These are phyloP conservation scores for Musa troglodytarum DNA, from an alignment of 176 grass and related monocot species.

Conservation along the genomic window DNA sequence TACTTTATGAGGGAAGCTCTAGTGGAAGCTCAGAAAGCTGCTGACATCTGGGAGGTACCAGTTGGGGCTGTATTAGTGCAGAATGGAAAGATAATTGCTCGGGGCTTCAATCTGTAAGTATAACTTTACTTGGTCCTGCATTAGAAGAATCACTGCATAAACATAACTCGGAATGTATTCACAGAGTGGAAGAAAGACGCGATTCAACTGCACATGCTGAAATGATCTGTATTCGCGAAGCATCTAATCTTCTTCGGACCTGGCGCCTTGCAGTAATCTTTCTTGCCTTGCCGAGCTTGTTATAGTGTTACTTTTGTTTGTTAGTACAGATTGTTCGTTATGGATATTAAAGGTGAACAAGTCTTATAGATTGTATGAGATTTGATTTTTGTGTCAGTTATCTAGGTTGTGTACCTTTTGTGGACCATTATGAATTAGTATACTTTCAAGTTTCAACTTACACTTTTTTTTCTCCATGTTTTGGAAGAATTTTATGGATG, in stretches of 20 bases:
- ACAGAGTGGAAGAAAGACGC: constrained; percentile 87
- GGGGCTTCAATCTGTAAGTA: constrained; percentile 91
- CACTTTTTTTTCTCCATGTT: too few species aligned
- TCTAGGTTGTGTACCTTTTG: too few species aligned
- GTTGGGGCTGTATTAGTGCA: constrained; percentile 90
- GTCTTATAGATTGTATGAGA: too few species aligned
- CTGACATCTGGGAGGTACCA: constrained; percentile 92
- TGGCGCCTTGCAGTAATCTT: constrained; percentile 73
- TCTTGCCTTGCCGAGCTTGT: not conserved
- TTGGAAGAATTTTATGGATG: too few species aligned
- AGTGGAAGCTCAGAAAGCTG: constrained; percentile 82
- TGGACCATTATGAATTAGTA: too few species aligned
- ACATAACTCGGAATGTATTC: constrained; percentile 27
- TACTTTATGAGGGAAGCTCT: constrained; percentile 97
- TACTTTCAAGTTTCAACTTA: too few species aligned
- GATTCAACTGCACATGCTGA: constrained; percentile 99
- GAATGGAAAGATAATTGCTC: constrained; percentile 86
- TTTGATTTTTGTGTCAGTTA: too few species aligned
- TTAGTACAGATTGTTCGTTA: not conserved
- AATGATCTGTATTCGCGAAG: constrained; percentile 97
- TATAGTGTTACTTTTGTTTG: not conserved
- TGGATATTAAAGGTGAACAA: too few species aligned
- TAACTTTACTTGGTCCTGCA: not conserved
- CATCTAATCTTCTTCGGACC: constrained; percentile 74
- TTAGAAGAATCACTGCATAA: not conserved